phyloP scores from a whole-genome alignment of 148 eudicot species.

The Vaccinium macrocarpon region DNA sequence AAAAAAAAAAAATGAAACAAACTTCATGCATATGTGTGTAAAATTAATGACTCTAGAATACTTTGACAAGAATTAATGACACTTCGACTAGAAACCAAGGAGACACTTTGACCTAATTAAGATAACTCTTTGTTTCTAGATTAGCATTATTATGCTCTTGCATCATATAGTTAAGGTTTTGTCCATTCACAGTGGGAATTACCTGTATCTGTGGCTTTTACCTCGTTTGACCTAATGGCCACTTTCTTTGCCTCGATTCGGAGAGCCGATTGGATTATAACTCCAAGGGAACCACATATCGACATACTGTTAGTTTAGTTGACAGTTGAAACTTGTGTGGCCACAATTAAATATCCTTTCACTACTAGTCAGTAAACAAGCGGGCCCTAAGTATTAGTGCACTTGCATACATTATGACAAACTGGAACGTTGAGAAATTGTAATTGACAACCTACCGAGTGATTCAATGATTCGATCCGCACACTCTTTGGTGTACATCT shows the following conservation, averaged over 20 bases:
- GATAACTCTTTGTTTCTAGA: too few relatives aligned
- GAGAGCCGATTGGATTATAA: background rate
- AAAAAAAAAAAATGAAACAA: too few relatives aligned
- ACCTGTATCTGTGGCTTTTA: background rate
- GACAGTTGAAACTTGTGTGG: background rate
- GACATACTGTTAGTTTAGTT: background rate
- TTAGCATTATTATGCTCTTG: too few relatives aligned
- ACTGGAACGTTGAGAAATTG: background rate
- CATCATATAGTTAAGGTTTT: background rate
- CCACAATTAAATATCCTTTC: background rate
- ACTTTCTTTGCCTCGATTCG: background rate
- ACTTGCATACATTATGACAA: background rate
- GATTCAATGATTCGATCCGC: constrained; percentile 30
- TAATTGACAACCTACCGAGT: constrained; percentile 21
- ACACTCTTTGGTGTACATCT: constrained; percentile 31
- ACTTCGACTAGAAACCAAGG: too few relatives aligned
- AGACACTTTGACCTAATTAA: too few relatives aligned
- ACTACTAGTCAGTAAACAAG: background rate
- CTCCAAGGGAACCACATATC: background rate
- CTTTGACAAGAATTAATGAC: too few relatives aligned
- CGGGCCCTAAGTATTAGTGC: background rate
- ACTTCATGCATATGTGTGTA: too few relatives aligned
- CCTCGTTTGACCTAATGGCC: background rate
- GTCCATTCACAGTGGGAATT: background rate
- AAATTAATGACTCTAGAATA: too few relatives aligned